Evolutionary conservation across 1,139 yeast genomes (phyloP), one percentile per base, ranked within the genome.

Genomic region (Scheffersomyces segobiensis): DNA sequence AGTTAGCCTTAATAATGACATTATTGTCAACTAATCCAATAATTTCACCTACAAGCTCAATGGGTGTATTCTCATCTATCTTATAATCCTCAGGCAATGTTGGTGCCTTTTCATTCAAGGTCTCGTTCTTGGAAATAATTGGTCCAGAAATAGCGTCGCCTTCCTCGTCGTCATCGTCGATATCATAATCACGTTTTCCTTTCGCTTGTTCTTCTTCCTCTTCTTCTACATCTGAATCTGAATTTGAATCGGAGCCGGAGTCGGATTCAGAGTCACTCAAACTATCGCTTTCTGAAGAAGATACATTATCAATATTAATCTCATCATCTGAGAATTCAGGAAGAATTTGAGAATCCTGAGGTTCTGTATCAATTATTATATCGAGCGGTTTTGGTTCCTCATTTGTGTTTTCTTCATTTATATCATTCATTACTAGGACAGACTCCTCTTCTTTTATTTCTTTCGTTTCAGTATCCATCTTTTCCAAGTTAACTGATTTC

Each of bases 121-220:
- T 72, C 70, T 95, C 99, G 68, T 95, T 89, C 60, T 86, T 87
- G 0, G 98, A 92, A 52, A 79, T 74, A 21, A 93, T 89, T 0
- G 97, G 96, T 0, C 82, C 83, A 2, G 66, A 69, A 8, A 68
- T 65, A 1, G 83, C 87, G 1, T 76, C 81, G 0, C 78, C 79
- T 10, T 66, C 76, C 12, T 78, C 85, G 50, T 78, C 86, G 21
- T 71, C 82, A 6, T 71, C 79, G 42, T 68, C 75, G 19, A 46
- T 50, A 22, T 50, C 59, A 32, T 56, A 53, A 12, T 60, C 69
- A 5, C 18, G 17, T 24, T 48, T 48, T 20, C 2, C n/a, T 46
- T 66, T 72, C 5, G 60, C 68, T 20, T 59, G 73, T 14, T 66
- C 74, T 21, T 58, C 68, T 3, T 62, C 32, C 5, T 59, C 65